A percentile compares a stretch with the other conserved stretches of the same genome.
Conservation (phyloP, 2,329 filamentous ascomycete genomes). For the Arachnomyces sp. region DNA sequence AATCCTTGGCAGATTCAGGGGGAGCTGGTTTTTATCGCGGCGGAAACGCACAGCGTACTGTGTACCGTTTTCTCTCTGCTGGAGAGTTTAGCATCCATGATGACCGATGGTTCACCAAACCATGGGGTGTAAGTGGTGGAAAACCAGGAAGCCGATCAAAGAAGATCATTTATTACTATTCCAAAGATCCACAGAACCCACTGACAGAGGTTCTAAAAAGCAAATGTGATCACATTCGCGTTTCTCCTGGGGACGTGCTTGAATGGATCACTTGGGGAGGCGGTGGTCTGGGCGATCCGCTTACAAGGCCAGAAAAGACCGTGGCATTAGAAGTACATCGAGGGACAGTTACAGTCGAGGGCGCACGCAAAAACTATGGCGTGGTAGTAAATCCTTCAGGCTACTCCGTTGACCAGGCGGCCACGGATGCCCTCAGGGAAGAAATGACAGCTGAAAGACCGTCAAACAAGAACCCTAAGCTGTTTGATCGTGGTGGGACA, state of each 20-base stretch:
- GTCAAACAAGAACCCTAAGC: slow-evolving; percentile 13
- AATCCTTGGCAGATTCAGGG: slow-evolving; percentile 42
- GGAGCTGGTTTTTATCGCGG: slow-evolving; percentile 42
- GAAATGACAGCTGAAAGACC: slow-evolving; percentile 22
- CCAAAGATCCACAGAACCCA: slow-evolving; percentile 25
- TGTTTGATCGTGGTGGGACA: slow-evolving; percentile 40
- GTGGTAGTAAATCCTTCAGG: slow-evolving; percentile 35
- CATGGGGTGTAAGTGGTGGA: slow-evolving; percentile 43
- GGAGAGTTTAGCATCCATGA: slow-evolving; percentile 44
- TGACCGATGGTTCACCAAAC: slow-evolving; percentile 44
- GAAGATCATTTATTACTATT: slow-evolving; percentile 39
- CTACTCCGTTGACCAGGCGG: slow-evolving; percentile 28
- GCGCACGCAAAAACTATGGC: slow-evolving; percentile 39
- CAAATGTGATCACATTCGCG: slow-evolving; percentile 44
- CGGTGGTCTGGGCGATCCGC: slow-evolving; percentile 42
- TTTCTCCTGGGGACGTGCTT: slow-evolving; percentile 40
- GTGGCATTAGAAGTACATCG: slow-evolving; percentile 42
- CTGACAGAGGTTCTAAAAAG: slow-evolving; percentile 31
- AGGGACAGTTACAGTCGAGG: slow-evolving; percentile 36
- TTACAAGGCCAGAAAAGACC: slow-evolving; percentile 35
- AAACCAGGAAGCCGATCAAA: slow-evolving; percentile 37
- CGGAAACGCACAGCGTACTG: slow-evolving; percentile 43
- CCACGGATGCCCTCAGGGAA: slow-evolving; percentile 29
- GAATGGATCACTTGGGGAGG: slow-evolving; percentile 47
- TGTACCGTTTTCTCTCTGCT: slow-evolving; percentile 40